phyloP scores from a whole-genome alignment of 352 stramenopile species.

The Pythium chondricola region DNA sequence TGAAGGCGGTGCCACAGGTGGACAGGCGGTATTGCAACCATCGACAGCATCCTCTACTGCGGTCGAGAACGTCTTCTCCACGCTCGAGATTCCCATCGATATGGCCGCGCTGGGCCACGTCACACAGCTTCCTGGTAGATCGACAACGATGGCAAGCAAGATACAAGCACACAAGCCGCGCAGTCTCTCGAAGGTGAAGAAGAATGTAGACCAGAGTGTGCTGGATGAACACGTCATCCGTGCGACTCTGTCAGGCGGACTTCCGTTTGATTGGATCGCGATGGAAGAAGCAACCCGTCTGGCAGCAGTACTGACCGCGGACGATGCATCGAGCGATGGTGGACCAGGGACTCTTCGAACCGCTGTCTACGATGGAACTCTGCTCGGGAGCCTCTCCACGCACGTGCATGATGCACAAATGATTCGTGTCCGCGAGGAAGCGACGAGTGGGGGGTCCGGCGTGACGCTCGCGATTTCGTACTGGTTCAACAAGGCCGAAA shows the following conservation, averaged over 20 bases:
- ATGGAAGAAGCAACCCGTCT: constrained; percentile 34
- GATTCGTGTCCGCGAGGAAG: constrained; percentile 51
- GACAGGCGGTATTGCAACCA: too few species aligned
- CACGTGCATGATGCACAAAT: constrained; percentile 41
- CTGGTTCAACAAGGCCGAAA: constrained; percentile 46
- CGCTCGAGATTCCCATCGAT: too few species aligned
- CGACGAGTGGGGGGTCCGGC: constrained; percentile 15
- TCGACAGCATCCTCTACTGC: too few species aligned
- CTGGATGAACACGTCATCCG: constrained; percentile 41
- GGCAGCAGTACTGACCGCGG: not conserved
- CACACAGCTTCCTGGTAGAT: too few species aligned
- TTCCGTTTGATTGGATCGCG: constrained; percentile 57
- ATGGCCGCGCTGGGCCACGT: too few species aligned
- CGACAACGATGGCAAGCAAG: too few species aligned
- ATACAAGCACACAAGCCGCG: too few species aligned
- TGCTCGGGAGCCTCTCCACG: constrained; percentile 2
- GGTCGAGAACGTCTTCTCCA: not conserved
- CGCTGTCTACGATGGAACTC: constrained; percentile 4
- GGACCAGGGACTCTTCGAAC: constrained; percentile 17
- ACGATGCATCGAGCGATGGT: not conserved
- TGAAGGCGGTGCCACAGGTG: too few species aligned
- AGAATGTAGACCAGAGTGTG: constrained; percentile 9
- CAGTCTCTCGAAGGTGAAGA: too few species aligned
- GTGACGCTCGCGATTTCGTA: constrained; percentile 61
- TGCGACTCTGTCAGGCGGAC: constrained; percentile 29